Base-by-base conservation (phyloP, 108 stramenopile species). In the Heterococcus sp. region DNA sequence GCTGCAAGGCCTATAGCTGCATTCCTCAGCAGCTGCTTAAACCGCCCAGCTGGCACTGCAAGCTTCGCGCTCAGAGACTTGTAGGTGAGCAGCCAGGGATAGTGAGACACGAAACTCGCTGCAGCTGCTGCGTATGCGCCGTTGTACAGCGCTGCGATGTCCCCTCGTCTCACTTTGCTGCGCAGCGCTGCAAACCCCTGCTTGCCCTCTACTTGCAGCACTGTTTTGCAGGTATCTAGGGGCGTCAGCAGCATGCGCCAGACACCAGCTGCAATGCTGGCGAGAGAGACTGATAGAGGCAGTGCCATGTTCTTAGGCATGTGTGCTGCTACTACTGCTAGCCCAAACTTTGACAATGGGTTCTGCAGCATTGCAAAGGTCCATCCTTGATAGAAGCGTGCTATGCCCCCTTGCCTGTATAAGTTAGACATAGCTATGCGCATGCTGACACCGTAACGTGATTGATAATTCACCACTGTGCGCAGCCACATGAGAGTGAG, bases 401-500 rank as follows among this genome's bases (percentile, higher is more conserved):
- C 80, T 2, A 98, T 87, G 4, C 97, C 97, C 5, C 95, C 97
- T 31, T 94, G 90, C 8, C 92, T 92, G 85, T 99, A 99, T 29
- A 97, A 78, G 21, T 26, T 21, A 63, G 21, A 26, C n/a, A n/a
- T n/a, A n/a, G n/a, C n/a, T n/a, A n/a, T n/a, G n/a, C n/a, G n/a
- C n/a, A 88, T 85, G 8, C 93, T 91, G 34, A 90, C 90, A 29
- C 97, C 97, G 77, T 98, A 96, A 28, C 95, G 88, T 68, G 87
- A 94, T 86, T 98, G 95, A 76, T 96, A 96, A 82, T 96, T 98
- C 63, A 94, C 93, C 35, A 94, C 87, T 26, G 97, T 98, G 3
- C 97, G 88, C 68, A 99, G 74, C 98, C 98, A 99, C 98, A 99
- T 99, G 66, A 99, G 89, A 35, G 89, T 85, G 1, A 92, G n/a